A percentile compares a stretch with the other conserved stretches of the same genome.
Conservation (phyloP, 148 eudicot species). For the Rhododendron kiyosumense region DNA sequence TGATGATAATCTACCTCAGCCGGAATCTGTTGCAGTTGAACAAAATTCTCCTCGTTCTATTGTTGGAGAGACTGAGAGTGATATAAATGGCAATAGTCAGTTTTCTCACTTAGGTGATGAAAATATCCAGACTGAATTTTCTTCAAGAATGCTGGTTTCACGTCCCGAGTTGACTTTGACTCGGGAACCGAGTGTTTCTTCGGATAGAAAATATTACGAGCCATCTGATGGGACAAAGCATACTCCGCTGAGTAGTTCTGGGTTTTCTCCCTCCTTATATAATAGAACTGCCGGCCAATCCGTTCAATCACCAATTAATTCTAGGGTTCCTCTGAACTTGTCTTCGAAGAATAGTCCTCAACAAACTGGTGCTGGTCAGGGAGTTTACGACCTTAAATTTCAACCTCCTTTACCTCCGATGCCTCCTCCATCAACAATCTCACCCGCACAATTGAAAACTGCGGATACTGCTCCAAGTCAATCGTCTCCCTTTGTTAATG, state of each 20-base stretch:
- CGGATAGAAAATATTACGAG: constrained; percentile 55
- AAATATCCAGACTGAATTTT: constrained; percentile 63
- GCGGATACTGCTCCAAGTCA: constrained; percentile 37
- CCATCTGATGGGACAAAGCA: constrained; percentile 44
- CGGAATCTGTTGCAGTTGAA: constrained; percentile 44
- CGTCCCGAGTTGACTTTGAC: constrained; percentile 58
- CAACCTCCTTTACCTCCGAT: constrained; percentile 98
- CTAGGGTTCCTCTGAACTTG: constrained; percentile 36
- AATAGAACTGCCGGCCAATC: constrained; percentile 33
- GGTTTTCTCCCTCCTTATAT: constrained; percentile 32
- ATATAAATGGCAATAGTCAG: constrained; percentile 45
- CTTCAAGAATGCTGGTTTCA: constrained; percentile 74
- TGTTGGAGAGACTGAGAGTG: constrained; percentile 85
- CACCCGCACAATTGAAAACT: constrained; percentile 49
- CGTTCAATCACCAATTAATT: constrained; percentile 32
- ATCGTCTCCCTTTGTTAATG: constrained; percentile 44
- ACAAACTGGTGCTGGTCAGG: constrained; percentile 39
- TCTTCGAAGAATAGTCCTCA: constrained; percentile 38
- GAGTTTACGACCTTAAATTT: constrained; percentile 55
- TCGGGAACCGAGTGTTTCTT: constrained; percentile 81
- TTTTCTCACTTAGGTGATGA: constrained; percentile 53
- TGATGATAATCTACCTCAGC: constrained; percentile 58
- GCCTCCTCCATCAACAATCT: constrained; percentile 71
- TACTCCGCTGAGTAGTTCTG: constrained; percentile 23
- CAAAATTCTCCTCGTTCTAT: constrained; percentile 79